Evolutionary conservation across 331 rosid genomes (phyloP).

Genomic region (Dryas integrifolia): DNA sequence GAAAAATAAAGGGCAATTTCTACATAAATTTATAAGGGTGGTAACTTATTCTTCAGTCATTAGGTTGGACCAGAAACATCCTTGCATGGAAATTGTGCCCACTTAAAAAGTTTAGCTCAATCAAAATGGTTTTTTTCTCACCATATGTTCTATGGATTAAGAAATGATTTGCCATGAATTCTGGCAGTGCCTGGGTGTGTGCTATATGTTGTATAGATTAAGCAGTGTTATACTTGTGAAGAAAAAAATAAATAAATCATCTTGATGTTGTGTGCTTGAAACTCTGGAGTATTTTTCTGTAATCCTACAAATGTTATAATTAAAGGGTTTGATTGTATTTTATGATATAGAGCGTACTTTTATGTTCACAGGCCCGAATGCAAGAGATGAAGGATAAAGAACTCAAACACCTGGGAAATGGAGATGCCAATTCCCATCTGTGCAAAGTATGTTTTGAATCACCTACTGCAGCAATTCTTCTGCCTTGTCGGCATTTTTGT

Average conservation of each 20-base stretch:
- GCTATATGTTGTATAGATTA: no score
- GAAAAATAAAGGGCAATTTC: not conserved
- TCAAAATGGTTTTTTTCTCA: not conserved
- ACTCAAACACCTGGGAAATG: conserved; percentile 66
- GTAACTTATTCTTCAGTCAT: not conserved
- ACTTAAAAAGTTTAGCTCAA: not conserved
- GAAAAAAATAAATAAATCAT: not conserved
- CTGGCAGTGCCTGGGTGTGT: no score
- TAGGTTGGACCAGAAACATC: not conserved
- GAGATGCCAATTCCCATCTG: conserved; percentile 84
- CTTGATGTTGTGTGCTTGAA: not conserved
- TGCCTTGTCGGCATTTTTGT: conserved; percentile 99
- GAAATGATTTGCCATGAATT: no score
- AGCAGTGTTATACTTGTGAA: not conserved
- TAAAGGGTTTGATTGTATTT: not conserved
- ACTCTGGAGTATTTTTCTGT: not conserved
- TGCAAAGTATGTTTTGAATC: conserved; percentile 98
- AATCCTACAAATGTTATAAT: not conserved
- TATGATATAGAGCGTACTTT: not conserved
- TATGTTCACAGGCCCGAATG: conserved; percentile 85
- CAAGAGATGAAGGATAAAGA: conserved; percentile 99
- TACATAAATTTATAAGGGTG: not conserved
- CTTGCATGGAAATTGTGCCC: not conserved
- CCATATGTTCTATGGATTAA: no score
- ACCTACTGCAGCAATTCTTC: conserved; percentile 94